Percentiles rank a stretch among this genome's conserved stretches.
These are phyloP conservation scores for Coniella vitis DNA, from an alignment of 2,329 filamentous ascomycete genomes.

Conservation along the genomic window DNA sequence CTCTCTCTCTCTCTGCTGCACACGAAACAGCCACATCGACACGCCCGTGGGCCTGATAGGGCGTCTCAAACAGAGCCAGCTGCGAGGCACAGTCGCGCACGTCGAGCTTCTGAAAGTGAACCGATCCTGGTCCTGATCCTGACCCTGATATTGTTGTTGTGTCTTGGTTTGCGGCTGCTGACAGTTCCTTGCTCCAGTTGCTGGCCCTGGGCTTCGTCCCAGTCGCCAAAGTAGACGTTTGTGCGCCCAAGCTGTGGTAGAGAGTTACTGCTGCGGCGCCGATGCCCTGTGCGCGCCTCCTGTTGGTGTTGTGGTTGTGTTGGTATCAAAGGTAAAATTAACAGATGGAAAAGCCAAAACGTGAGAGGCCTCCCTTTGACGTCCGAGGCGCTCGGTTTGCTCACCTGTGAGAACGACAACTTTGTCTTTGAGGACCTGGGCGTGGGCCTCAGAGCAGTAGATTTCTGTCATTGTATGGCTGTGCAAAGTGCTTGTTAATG, in stretches of 20 bases:
- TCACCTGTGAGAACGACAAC: slow-evolving; percentile 19
- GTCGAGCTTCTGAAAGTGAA: slow-evolving; percentile 35
- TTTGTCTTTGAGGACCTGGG: slow-evolving; percentile 14
- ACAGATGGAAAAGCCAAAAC: neutral
- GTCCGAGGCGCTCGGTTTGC: neutral
- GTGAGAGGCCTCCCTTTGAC: no score
- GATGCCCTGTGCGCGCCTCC: slow-evolving; percentile 22
- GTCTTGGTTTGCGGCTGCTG: neutral
- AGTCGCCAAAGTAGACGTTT: slow-evolving; percentile 24
- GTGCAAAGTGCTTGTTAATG: no score
- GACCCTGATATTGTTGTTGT: no score
- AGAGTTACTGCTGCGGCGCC: slow-evolving; percentile 21
- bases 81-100: slow-evolving; percentile 39
- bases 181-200: slow-evolving; percentile 14
- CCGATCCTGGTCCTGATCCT: slow-evolving; percentile 12
- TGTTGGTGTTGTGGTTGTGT: no score
- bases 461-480: slow-evolving; percentile 15
- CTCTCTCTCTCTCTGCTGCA: slow-evolving; percentile 36
- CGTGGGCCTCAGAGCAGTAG: slow-evolving; percentile 10
- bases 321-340: neutral
- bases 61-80: slow-evolving; percentile 38
- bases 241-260: slow-evolving; percentile 19
- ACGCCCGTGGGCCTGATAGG: slow-evolving; percentile 34
- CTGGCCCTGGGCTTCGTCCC: slow-evolving; percentile 19
- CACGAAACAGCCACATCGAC: slow-evolving; percentile 43